Percentiles rank a stretch among this genome's conserved stretches.
phyloP scores from a whole-genome alignment of 805 yeast genomes.

The Saccharomycopsis sp. region DNA sequence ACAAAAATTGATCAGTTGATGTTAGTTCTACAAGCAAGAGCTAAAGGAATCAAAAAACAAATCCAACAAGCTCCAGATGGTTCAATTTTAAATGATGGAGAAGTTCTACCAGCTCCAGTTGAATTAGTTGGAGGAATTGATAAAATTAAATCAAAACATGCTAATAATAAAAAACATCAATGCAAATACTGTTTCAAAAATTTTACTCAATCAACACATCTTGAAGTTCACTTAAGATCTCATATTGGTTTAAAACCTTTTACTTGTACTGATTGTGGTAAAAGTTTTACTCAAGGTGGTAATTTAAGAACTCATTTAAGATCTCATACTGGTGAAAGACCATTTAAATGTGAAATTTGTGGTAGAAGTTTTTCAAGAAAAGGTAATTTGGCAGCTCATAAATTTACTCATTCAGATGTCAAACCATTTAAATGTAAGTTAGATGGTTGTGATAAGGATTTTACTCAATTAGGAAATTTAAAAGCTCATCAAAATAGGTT shows the following conservation, averaged over 20 bases:
- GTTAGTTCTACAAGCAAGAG: constrained; percentile 84
- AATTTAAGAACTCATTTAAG: constrained; percentile 77
- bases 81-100: constrained; percentile 44
- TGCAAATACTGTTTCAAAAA: constrained; percentile 71
- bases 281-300: constrained; percentile 84
- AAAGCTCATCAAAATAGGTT: constrained; percentile 91
- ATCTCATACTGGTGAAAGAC: constrained; percentile 87
- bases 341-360: constrained; percentile 72
- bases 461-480: constrained; percentile 87
- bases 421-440: constrained; percentile 74
- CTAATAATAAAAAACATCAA: constrained; percentile 42
- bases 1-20: constrained; percentile 86
- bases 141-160: constrained; percentile 34
- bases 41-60: constrained; percentile 57
- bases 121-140: constrained; percentile 75
- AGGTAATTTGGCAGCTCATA: constrained; percentile 87
- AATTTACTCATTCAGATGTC: constrained; percentile 66
- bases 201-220: constrained; percentile 83
- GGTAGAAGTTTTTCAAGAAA: constrained; percentile 73
- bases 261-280: constrained; percentile 67
- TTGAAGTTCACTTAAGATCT: constrained; percentile 80
- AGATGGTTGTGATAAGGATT: constrained; percentile 73
- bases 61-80: constrained; percentile 65
- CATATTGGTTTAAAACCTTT: constrained; percentile 85
- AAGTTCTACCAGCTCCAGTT: constrained; percentile 45